Base-by-base conservation (phyloP, 768 basidiomycete species). In the Sutorius australiensis region DNA sequence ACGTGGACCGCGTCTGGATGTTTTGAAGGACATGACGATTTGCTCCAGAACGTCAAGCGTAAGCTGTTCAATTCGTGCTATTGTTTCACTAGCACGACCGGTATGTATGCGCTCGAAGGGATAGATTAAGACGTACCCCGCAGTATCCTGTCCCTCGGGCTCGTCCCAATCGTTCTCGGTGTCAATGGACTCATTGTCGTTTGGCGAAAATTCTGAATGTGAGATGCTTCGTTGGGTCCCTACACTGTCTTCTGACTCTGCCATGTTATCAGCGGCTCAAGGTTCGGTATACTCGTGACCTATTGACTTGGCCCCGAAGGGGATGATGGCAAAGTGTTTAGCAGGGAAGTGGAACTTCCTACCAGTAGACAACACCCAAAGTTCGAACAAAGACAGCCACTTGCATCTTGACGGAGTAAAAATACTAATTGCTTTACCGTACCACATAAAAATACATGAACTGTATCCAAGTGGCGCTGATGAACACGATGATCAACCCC, bases 21-120 rank as follows among this genome's bases (percentile, higher is more conserved):
- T 59, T 28, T 56, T 38, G 43, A 55, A 51, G 38, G 61, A 59
- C 8, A 39, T 17, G 12, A 62, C 55, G 28, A 73, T 62, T 60
- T 73, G 71, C 41, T 67, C 62, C 16, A 73, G 55, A 39, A 74
- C 64, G 48, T 57, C 50, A 33, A 73, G 61, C 0, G 66, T 57
- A 8, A 72, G 51, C 17, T 44, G 45, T 61, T 73, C 72, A 6
- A 74, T 65, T 30, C 51, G 53, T 51, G 59, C 47, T 32, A 62
- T 59, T 3, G 67, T 52, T 48, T 67, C 60, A 34, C 65, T 71
- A 46, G 16, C 42, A 14, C 1, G 36, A 44, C 42, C n/a, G 16
- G 54, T 40, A 11, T 54, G 27, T 48, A 56, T 53, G 50, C 39
- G 44, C 50, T 30, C 9, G 41, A 1, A 27, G 12, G 10, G 11